Evolutionary conservation across 441 rosid species (phyloP).

Genomic region (Arabidopsis lyrata): DNA sequence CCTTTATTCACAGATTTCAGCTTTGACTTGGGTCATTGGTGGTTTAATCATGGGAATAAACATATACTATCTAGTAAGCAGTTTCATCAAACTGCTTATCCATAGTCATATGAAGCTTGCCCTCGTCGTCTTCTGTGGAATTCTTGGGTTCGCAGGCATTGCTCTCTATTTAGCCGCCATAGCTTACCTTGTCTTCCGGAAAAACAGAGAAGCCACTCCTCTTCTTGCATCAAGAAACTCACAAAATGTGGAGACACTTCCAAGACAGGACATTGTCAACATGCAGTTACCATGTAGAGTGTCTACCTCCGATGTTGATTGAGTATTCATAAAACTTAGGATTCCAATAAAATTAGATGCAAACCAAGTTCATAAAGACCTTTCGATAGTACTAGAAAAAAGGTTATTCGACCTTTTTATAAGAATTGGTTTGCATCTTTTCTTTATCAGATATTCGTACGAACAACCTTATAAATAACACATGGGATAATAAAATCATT

Average conservation of each 20-base stretch:
- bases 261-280: conserved; percentile 80
- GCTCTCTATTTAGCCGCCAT: conserved; percentile 73
- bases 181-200: conserved; percentile 74
- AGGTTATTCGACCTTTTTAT: neutral
- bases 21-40: conserved; percentile 84
- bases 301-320: conserved; percentile 13
- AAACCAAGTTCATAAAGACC: conserved; percentile 6
- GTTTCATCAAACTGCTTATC: conserved; percentile 68
- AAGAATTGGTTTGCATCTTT: conserved; percentile 15
- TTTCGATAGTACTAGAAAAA: neutral
- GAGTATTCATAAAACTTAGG: neutral
- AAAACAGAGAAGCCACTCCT: conserved; percentile 53
- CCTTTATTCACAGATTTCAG: conserved; percentile 54
- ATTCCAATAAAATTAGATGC: conserved; percentile 3
- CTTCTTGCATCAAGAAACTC: conserved; percentile 57
- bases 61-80: conserved; percentile 68
- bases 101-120: conserved; percentile 59
- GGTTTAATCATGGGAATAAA: conserved; percentile 83
- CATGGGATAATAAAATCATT: conserved; percentile 10
- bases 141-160: conserved; percentile 72
- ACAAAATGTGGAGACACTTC: conserved; percentile 52
- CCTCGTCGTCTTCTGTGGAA: conserved; percentile 63
- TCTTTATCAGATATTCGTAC: neutral
- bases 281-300: conserved; percentile 82
- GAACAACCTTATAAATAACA: neutral